phyloP scores from a whole-genome alignment of 2,329 filamentous ascomycete genomes.

The Mycosphaerelloides madeirae region DNA sequence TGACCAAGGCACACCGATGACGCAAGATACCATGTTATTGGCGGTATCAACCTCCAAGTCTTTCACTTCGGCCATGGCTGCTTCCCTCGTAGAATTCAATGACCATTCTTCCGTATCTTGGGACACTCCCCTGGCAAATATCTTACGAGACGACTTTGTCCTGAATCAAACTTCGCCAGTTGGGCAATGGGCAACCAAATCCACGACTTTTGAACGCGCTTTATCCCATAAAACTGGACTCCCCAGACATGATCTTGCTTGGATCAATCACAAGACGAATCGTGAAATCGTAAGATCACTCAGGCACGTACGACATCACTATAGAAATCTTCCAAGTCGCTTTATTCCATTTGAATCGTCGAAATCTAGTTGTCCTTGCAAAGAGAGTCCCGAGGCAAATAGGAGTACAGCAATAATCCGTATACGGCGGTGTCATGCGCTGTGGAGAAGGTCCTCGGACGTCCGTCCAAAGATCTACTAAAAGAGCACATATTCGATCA shows the following conservation, averaged over 20 bases:
- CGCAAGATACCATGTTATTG: conserved; percentile 27
- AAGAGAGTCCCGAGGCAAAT: conserved; percentile 39
- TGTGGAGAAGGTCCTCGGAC: conserved; percentile 41
- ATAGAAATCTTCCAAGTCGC: neutral
- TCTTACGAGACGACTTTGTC: conserved; percentile 35
- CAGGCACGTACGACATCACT: conserved; percentile 34
- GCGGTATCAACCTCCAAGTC: conserved; percentile 30
- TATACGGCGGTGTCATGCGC: conserved; percentile 46
- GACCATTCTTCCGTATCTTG: conserved; percentile 32
- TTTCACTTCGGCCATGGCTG: conserved; percentile 26
- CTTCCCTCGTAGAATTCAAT: conserved; percentile 21
- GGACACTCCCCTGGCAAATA: conserved; percentile 32
- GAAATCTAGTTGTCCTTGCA: conserved; percentile 28
- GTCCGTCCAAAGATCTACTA: conserved; percentile 32
- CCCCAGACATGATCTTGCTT: conserved; percentile 29
- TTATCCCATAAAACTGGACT: conserved; percentile 36
- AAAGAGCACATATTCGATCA: conserved; percentile 36
- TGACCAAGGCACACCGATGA: conserved; percentile 13
- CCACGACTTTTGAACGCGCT: conserved; percentile 33
- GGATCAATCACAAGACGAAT: conserved; percentile 25
- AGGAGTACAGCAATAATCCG: conserved; percentile 52
- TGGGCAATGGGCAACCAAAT: conserved; percentile 22
- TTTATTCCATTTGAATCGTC: neutral
- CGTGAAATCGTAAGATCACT: conserved; percentile 39
- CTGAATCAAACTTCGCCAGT: conserved; percentile 23